Percentiles rank a stretch among this genome's conserved stretches.
These are phyloP conservation scores for Hericium erinaceus DNA, from an alignment of 768 basidiomycete species.

Conservation along the genomic window DNA sequence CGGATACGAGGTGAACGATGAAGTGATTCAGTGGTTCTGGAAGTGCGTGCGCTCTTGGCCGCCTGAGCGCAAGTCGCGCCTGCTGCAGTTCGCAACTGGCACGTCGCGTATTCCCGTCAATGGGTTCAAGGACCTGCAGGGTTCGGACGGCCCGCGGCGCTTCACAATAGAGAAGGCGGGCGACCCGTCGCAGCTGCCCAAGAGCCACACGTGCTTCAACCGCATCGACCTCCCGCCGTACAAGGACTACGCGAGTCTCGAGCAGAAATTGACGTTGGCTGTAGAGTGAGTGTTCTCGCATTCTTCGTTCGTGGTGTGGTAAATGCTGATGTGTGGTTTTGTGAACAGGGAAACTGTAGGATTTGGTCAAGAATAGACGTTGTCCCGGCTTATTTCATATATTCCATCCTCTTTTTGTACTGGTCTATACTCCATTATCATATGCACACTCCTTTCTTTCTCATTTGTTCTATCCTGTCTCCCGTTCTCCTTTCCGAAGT, in stretches of 20 bases:
- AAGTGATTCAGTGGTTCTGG: slow-evolving; percentile 99
- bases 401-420: background rate
- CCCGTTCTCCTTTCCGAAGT: background rate
- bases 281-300: slow-evolving; percentile 63
- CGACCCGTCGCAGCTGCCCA: slow-evolving; percentile 91
- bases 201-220: slow-evolving; percentile 96
- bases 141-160: slow-evolving; percentile 90
- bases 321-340: slow-evolving; percentile 2
- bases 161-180: slow-evolving; percentile 99
- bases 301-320: background rate
- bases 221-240: slow-evolving; percentile 97
- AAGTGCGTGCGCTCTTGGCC: slow-evolving; percentile 98
- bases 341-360: slow-evolving; percentile 76
- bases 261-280: slow-evolving; percentile 90
- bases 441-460: background rate
- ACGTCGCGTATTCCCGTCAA: slow-evolving; percentile 97
- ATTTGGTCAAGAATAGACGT: slow-evolving; percentile 76
- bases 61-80: slow-evolving; percentile 91
- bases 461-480: background rate
- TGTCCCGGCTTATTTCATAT: background rate
- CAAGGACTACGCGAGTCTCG: slow-evolving; percentile 87
- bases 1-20: slow-evolving; percentile 90
- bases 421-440: too few species aligned
- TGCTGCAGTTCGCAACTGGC: slow-evolving; percentile 94
- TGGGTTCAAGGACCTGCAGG: slow-evolving; percentile 97